A percentile compares a stretch with the other conserved stretches of the same genome.
Evolutionary conservation across 2,329 filamentous ascomycete species (phyloP).

Genomic region (Fusarium buharicum): DNA sequence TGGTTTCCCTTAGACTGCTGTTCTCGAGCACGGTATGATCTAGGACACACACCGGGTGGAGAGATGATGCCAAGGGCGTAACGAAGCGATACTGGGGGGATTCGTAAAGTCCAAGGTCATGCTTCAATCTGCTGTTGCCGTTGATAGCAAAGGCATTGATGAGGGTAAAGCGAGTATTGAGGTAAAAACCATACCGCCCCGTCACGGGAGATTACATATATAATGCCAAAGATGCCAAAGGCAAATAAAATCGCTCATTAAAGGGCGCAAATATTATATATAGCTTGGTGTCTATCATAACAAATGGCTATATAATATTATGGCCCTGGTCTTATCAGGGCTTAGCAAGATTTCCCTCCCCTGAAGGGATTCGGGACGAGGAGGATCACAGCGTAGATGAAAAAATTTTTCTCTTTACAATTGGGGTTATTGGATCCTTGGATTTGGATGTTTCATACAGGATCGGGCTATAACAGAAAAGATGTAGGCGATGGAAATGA

Average conservation of each 20-base stretch:
- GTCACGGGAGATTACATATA: background rate
- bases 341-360: background rate
- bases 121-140: too few relatives aligned
- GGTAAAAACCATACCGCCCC: too few relatives aligned
- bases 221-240: background rate
- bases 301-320: background rate
- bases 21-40: too few relatives aligned
- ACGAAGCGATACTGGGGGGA: too few relatives aligned
- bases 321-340: background rate
- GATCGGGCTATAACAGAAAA: background rate
- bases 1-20: too few relatives aligned
- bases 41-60: too few relatives aligned
- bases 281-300: background rate
- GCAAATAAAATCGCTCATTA: background rate
- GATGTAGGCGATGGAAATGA: background rate
- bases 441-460: background rate
- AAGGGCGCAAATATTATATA: background rate
- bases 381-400: background rate
- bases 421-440: background rate
- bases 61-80: too few relatives aligned
- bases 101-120: too few relatives aligned
- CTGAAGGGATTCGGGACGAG: background rate
- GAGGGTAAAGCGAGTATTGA: too few relatives aligned
- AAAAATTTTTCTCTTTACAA: background rate
- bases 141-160: too few relatives aligned